Conservation (phyloP, 345 rosid genomes). For the Melaleuca alternifolia region DNA sequence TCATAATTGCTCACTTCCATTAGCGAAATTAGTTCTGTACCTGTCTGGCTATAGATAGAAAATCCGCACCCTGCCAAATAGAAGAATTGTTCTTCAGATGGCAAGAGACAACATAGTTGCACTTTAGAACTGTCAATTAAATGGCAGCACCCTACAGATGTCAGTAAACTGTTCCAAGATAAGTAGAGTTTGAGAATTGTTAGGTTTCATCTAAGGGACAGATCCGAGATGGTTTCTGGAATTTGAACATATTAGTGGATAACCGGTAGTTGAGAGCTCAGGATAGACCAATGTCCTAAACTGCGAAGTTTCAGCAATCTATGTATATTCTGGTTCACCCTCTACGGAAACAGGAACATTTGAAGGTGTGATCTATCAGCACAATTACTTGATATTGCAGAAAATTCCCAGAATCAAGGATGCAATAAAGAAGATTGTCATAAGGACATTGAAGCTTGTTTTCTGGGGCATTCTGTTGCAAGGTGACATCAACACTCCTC, state of each 20-base stretch:
- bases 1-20: background rate
- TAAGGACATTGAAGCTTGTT: conserved; percentile 59
- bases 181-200: background rate
- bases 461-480: conserved; percentile 65
- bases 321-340: background rate
- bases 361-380: background rate
- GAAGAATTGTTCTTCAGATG: background rate
- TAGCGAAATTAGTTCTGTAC: background rate
- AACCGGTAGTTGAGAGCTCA: background rate
- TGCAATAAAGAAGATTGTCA: conserved; percentile 35
- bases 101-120: background rate
- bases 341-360: background rate
- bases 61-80: background rate
- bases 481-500: conserved; percentile 17
- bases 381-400: conserved; percentile 12
- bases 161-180: background rate
- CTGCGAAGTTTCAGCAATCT: background rate
- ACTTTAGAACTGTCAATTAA: background rate
- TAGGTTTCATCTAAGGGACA: background rate
- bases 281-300: background rate
- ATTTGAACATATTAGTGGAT: background rate
- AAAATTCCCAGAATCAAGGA: conserved; percentile 26
- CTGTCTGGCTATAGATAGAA: background rate
- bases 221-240: background rate
- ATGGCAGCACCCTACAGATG: background rate